phyloP scores from a whole-genome alignment of 2,329 filamentous ascomycete genomes.

The Aciculosporium take region DNA sequence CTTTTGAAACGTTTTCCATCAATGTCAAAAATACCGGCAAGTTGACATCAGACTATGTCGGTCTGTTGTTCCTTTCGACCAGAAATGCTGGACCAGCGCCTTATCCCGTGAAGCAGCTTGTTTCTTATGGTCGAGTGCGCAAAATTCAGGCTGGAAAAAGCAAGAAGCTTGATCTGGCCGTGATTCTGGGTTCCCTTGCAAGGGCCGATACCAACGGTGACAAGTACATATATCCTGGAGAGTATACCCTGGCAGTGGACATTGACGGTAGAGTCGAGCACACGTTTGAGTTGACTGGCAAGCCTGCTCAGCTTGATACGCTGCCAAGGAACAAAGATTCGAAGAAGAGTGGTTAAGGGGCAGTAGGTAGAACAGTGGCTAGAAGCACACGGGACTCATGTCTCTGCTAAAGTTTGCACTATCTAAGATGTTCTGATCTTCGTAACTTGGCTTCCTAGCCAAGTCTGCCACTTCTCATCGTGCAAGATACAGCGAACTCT shows the following conservation, averaged over 20 bases:
- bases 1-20: not conserved
- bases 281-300: slow-evolving; percentile 5
- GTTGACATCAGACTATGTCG: slow-evolving; percentile 9
- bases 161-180: slow-evolving; percentile 3
- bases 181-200: slow-evolving; percentile 7
- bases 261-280: slow-evolving; percentile 1
- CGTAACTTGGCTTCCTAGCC: not conserved
- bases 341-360: not conserved
- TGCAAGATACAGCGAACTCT: slow-evolving; percentile 34
- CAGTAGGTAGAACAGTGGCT: not conserved
- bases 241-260: slow-evolving; percentile 7
- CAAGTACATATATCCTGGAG: slow-evolving; percentile 8
- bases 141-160: slow-evolving; percentile 6
- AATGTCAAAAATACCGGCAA: not conserved
- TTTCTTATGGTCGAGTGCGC: slow-evolving; percentile 7
- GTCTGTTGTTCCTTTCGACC: slow-evolving; percentile 7
- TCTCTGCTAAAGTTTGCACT: not conserved
- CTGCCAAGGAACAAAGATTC: not conserved
- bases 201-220: slow-evolving; percentile 8
- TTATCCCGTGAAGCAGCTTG: slow-evolving; percentile 8
- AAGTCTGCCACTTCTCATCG: slow-evolving; percentile 16
- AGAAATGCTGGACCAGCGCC: slow-evolving; percentile 8
- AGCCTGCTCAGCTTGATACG: not conserved
- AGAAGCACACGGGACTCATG: not conserved
- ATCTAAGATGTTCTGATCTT: not conserved